Evolutionary conservation across 805 yeast genomes (phyloP), one percentile per base, ranked within the genome.

Genomic region (Brettanomyces anomalus): DNA sequence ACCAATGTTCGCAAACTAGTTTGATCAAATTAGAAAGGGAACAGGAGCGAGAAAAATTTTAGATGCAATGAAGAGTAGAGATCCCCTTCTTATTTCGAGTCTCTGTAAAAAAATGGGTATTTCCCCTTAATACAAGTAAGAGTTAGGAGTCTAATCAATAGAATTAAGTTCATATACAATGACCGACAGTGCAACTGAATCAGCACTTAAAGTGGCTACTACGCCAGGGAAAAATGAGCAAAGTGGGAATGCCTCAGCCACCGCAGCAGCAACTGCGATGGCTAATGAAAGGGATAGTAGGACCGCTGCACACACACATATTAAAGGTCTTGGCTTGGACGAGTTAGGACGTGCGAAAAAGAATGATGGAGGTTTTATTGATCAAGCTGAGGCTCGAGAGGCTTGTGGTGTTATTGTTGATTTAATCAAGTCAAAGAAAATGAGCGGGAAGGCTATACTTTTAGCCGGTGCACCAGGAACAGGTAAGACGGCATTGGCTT

Each of bases 401-500:
- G 97, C 99, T 4, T 96, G 96, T 16, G 99, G 96, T 45, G 81
- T 93, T 35, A 81, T 93, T 42, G 74, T 90, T 53, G 89, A 85
- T 66, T 82, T 93, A 87, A 87, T 93, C 47, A 88, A 86, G 59
- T 88, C 85, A 30, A 96, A 96, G 41, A 79, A 85, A 51, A 90
- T 93, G 64, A 96, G 97, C 18, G 99, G 99, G 21, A 77, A 97
- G 52, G 97, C 97, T 1, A 93, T 89, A 17, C 67, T 93, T 49
- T 73, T 93, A 47, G 97, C 98, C 0, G 99, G 99, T 34, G 97
- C 97, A 10, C 98, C 98, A 24, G 86, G 96, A 13, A 93, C 98
- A 0, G 99, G 99, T 64, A 93, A 93, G 64, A 93, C 99, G 3
- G 99, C 99, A 33, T 77, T 93, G 54, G 98, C 99, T 13, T 84